Evolutionary conservation across 2,329 filamentous ascomycete species (phyloP), one percentile per base, ranked within the genome.

Genomic region (Chaetomium strumarium): DNA sequence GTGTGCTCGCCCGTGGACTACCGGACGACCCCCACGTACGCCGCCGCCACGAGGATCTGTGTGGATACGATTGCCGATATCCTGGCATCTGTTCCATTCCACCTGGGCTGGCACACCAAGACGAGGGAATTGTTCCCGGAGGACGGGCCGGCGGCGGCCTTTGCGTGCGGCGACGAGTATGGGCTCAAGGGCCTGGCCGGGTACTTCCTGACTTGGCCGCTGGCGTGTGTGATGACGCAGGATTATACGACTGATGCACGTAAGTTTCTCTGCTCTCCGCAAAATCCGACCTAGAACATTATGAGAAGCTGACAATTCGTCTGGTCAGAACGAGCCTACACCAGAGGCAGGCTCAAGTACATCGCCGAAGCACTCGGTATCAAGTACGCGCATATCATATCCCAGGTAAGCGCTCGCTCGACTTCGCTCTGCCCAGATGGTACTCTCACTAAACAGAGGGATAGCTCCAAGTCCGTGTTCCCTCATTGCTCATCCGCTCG

Each of bases 11-110:
- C 81, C 0, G 73, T 80, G 9, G 81, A 85, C 64, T 84, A 83
- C 61, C 72, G 80, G 39, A 83, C 80, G 1, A 84, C 80, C 6
- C 75, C 79, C 16, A 79, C 84, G 64, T 84, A 84, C 58, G 78
- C 78, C 11, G 74, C 75, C 0, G 76, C 78, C 5, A 73, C 76
- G 14, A 67, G 75, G 36, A 72, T 72, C 1, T 80, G 74, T 47
- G 70, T 71, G 37, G 75, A 80, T 42, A 72, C 72, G 49, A 79
- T 84, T 56, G 73, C 74, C 3, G 81, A 84, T 58, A 76, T 84
- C 36, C 73, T 84, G 49, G 78, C 81, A 1, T 78, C 75, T 2
- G 75, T 83, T n/a, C 81, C 81, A 0, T 84, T 77, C 58, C 75
- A 80, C 61, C 71, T 85, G 2, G 80, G 80, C 38, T 83, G 80